Evolutionary conservation across 441 rosid species (phyloP), one percentile per base, ranked within the genome.

Genomic region (Sinapis alba): DNA sequence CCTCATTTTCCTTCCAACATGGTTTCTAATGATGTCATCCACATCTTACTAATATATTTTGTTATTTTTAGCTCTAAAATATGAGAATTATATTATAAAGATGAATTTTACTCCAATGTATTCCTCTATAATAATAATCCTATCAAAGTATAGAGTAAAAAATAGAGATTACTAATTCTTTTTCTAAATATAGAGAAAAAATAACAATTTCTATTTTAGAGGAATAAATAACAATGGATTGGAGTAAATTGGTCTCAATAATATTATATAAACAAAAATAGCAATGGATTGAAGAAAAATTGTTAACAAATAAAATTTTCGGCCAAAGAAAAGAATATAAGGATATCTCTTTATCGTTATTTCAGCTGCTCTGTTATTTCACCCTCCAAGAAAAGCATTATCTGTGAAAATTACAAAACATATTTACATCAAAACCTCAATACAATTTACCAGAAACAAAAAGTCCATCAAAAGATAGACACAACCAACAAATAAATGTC

Each of bases 371-470:
- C 38, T 36, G 59, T 56, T 10, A 63, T 63, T 38, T 62, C 61
- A 53, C 61, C 43, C 28, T 56, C 71, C 61, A 69, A 63, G 66
- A 76, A 69, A 43, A 56, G 65, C 79, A 76, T 69, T 28, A 12
- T 41, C 79, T 76, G 64, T 21, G 0, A 36, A 69, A 63, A 56
- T 62, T 21, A 68, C 53, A 63, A 60, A 66, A 28, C 9, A 23
- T 23, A 23, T 23, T 12, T 19, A 36, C 47, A 67, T 45, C 56
- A 45, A 41, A 47, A 32, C 28, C 6, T 7, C 28, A 41, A 38
- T 2, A 9, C 13, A 32, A 3, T 61, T 19, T 68, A 38, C 30
- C 32, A 6, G 6, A 30, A 30, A 0, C 3, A 32, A n/a, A 43
- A 5, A 43, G 2, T 13, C 41, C 24, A 67, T 63, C 11, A 0